Conservation (phyloP, 1,284 basidiomycete genomes). For the Pseudozyma thailandica region DNA sequence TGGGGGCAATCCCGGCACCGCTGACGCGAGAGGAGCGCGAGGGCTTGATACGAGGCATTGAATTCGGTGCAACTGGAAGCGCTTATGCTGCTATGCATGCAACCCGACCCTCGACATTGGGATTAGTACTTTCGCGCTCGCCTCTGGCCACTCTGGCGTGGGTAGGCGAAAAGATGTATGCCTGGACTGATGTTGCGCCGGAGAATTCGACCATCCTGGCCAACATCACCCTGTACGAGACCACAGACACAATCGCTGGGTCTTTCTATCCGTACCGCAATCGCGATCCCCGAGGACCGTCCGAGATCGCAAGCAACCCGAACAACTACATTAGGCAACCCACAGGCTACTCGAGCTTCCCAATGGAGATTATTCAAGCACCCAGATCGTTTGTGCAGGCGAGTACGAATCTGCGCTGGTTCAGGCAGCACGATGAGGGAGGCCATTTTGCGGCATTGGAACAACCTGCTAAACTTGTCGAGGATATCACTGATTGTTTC, state of each 20-base stretch:
- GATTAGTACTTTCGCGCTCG: slow-evolving; percentile 65
- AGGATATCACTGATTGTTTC: slow-evolving; percentile 62
- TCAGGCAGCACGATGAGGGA: slow-evolving; percentile 66
- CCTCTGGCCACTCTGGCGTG: slow-evolving; percentile 69
- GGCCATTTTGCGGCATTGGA: slow-evolving; percentile 69
- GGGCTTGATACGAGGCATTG: slow-evolving; percentile 39
- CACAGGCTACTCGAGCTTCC: slow-evolving; percentile 69
- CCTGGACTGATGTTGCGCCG: slow-evolving; percentile 68
- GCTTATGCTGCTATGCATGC: slow-evolving; percentile 62
- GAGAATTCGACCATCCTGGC: slow-evolving; percentile 59
- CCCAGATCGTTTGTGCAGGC: slow-evolving; percentile 67
- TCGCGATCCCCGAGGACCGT: slow-evolving; percentile 46
- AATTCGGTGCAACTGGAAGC: slow-evolving; percentile 47
- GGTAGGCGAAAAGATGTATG: slow-evolving; percentile 70
- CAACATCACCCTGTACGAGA: slow-evolving; percentile 69
- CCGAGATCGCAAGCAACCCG: slow-evolving; percentile 20
- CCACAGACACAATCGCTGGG: slow-evolving; percentile 68
- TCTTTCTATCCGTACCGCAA: slow-evolving; percentile 70
- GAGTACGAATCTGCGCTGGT: slow-evolving; percentile 67
- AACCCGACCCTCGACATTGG: slow-evolving; percentile 69
- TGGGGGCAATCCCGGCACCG: slow-evolving; percentile 39
- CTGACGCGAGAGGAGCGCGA: slow-evolving; percentile 52
- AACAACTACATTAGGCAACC: slow-evolving; percentile 66
- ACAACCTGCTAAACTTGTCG: slow-evolving; percentile 67
- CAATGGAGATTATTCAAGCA: slow-evolving; percentile 67